Evolutionary conservation across 805 yeast species (phyloP), one percentile per base, ranked within the genome.

Genomic region (Cyberlindnera saturnus): DNA sequence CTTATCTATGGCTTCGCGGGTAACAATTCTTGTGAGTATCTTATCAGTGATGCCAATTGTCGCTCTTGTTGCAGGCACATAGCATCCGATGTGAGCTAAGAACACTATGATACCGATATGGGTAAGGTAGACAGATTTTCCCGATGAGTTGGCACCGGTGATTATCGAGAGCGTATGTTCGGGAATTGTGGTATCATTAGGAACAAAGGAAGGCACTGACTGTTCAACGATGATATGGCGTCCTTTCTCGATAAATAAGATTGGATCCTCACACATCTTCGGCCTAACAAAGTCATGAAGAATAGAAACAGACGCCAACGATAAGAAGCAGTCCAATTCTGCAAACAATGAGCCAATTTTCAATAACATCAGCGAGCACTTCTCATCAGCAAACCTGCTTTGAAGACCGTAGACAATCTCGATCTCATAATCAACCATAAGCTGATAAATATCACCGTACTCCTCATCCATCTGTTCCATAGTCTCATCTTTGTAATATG

Each of bases 31-130:
- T 0, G 81, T 69, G 31, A 74, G 56, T 2, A 75, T 60, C 41
- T 67, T 69, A 50, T 75, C 78, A 1, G 71, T 73, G 2, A 75
- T 46, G 0, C 79, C 75, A 17, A 78, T 53, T 19, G 48, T 62
- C 2, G 79, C 79, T 13, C 48, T 54, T 2, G 55, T 51, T 0
- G 79, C 80, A 3, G 82, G 82, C 1, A 78, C 76, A 53, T 58
- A 75, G 26, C 75, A 72, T 1, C 82, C 82, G 32, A 76, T 63
- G 40, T 78, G 82, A 0, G 81, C 70, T 36, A 78, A 48, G 39
- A 64, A 69, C 0, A 74, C 72, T 6, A 73, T 66, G 29, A 75
- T 48, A 0, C 79, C 82, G 40, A 69, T 60, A 42, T 74, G 80
- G 3, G 71, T 53, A 16, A 77, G 53, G 43, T 67, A 69, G 0